Conservation (phyloP, 78 protist species). For the Emiliania huxleyi region DNA sequence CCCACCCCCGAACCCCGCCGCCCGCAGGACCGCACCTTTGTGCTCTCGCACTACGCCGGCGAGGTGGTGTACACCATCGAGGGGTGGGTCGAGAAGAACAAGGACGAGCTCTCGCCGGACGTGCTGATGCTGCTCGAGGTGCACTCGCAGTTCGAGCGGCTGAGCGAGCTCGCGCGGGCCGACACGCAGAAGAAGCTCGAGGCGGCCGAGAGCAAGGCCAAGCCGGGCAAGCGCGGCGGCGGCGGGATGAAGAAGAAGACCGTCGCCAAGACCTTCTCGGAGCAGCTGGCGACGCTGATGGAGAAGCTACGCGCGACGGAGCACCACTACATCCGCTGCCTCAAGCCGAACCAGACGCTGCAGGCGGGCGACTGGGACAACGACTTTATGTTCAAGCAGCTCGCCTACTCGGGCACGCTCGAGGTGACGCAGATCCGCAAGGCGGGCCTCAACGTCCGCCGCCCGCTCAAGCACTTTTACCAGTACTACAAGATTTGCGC, state of each 20-base stretch:
- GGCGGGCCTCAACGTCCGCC: not conserved
- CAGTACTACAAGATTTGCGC: not conserved
- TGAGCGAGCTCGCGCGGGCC: not conserved
- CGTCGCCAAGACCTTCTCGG: not conserved
- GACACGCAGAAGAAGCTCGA: not conserved
- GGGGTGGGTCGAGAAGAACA: constrained; percentile 85
- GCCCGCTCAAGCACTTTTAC: constrained; percentile 7
- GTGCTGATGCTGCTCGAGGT: not conserved
- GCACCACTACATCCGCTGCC: constrained; percentile 88
- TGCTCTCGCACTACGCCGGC: constrained; percentile 90
- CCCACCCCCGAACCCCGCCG: too few species aligned
- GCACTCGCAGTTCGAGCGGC: not conserved
- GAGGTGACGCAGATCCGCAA: not conserved
- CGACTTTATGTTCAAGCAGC: not conserved
- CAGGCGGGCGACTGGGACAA: not conserved
- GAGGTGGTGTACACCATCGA: constrained; percentile 75
- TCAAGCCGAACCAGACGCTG: constrained; percentile 77
- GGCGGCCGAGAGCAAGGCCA: not conserved
- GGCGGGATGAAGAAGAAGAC: not conserved
- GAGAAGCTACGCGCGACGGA: constrained; percentile 55
- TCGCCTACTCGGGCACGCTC: not conserved
- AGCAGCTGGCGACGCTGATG: constrained; percentile 61
- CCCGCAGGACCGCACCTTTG: not conserved
- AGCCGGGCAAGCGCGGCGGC: not conserved
- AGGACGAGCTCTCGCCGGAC: constrained; percentile 55